These are phyloP conservation scores for Fusarium concolor DNA, from an alignment of 2,329 filamentous ascomycete genomes.

Conservation along the genomic window DNA sequence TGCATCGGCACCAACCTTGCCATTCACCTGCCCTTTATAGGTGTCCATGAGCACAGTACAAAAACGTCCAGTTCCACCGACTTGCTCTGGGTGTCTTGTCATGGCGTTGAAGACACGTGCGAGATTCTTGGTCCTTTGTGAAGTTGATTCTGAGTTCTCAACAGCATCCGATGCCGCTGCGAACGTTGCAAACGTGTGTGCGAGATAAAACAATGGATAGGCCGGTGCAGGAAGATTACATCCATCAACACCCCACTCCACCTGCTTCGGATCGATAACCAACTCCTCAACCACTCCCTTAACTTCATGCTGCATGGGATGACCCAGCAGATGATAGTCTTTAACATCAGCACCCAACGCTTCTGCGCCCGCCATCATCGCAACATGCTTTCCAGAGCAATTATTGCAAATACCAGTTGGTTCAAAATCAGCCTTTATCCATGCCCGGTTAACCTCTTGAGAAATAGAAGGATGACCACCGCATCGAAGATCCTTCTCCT, in stretches of 20 bases:
- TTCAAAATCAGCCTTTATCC: constrained; percentile 53
- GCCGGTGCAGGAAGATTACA: constrained; percentile 62
- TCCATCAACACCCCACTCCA: constrained; percentile 59
- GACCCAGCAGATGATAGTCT: constrained; percentile 52
- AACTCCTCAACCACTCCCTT: constrained; percentile 53
- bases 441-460: constrained; percentile 51
- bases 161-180: constrained; percentile 49
- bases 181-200: constrained; percentile 52
- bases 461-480: constrained; percentile 56
- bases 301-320: constrained; percentile 56
- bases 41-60: constrained; percentile 58
- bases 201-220: constrained; percentile 52
- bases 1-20: constrained; percentile 62
- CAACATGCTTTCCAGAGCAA: constrained; percentile 62
- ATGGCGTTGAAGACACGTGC: constrained; percentile 57
- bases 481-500: constrained; percentile 55
- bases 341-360: constrained; percentile 48
- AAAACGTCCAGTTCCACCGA: constrained; percentile 59
- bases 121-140: constrained; percentile 40
- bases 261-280: constrained; percentile 40
- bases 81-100: constrained; percentile 55
- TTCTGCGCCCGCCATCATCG: constrained; percentile 58
- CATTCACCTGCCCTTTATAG: constrained; percentile 54
- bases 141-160: background rate
- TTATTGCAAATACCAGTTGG: constrained; percentile 57